A percentile compares a stretch with the other conserved stretches of the same genome.
These are phyloP conservation scores for Wickerhamiella azyma DNA, from an alignment of 805 yeast species.

Conservation along the genomic window DNA sequence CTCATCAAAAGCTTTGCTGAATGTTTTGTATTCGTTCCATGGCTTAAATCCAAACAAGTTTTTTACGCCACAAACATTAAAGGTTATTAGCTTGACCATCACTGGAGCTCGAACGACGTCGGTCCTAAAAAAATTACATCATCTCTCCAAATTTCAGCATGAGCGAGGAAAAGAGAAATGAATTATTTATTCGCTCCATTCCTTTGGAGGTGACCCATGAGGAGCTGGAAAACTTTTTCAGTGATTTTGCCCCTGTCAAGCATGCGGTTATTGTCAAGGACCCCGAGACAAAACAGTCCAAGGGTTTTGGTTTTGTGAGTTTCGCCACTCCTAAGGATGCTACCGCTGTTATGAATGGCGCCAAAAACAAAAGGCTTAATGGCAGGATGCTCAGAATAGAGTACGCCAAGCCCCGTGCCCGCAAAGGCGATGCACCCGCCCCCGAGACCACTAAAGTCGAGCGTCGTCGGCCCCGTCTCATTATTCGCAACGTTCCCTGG, in stretches of 20 bases:
- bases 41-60: conserved; percentile 75
- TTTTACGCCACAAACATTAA: conserved; percentile 74
- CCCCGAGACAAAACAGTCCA: conserved; percentile 49
- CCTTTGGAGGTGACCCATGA: conserved; percentile 75
- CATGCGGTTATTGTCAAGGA: conserved; percentile 89
- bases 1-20: conserved; percentile 23
- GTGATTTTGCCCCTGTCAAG: conserved; percentile 86
- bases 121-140: conserved; percentile 8
- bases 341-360: conserved; percentile 49
- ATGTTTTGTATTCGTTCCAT: conserved; percentile 45
- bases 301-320: conserved; percentile 94
- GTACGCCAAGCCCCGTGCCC: conserved; percentile 82
- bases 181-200: conserved; percentile 68
- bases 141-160: conserved; percentile 9
- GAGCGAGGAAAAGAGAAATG: conserved; percentile 15
- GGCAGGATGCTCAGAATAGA: conserved; percentile 61
- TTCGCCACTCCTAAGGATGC: conserved; percentile 81
- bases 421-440: conserved; percentile 28
- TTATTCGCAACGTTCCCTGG: conserved; percentile 93
- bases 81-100: conserved; percentile 22
- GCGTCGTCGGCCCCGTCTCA: conserved; percentile 73
- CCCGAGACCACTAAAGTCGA: conserved; percentile 29
- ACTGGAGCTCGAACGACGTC: not conserved
- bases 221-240: conserved; percentile 68
- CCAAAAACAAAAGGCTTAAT: conserved; percentile 54